Conservation (phyloP, 1,139 yeast species). For the Arxiozyma telluris region DNA sequence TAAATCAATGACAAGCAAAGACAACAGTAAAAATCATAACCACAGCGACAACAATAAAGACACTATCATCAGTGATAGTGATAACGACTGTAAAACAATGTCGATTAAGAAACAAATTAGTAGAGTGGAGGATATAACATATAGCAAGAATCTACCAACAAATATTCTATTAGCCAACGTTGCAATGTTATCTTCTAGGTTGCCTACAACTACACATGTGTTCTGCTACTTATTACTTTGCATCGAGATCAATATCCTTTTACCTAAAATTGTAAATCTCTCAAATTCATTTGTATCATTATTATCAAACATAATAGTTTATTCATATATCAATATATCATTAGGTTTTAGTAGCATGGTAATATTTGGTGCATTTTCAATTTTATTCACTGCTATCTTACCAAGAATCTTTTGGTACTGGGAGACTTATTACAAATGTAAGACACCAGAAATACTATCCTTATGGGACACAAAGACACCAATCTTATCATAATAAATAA, state of each 20-base stretch:
- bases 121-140: conserved; percentile 1
- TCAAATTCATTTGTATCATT: conserved; percentile 11
- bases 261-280: conserved; percentile 20
- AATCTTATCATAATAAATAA: conserved; percentile 9
- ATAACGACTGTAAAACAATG: no score
- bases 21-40: not conserved
- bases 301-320: conserved; percentile 19
- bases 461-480: conserved; percentile 29
- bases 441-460: conserved; percentile 20
- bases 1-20: conserved; percentile 13
- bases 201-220: conserved; percentile 63
- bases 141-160: conserved; percentile 56
- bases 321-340: conserved; percentile 17
- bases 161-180: conserved; percentile 81
- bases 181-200: conserved; percentile 79
- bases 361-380: conserved; percentile 13
- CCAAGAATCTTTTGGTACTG: conserved; percentile 27
- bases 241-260: conserved; percentile 26
- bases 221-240: conserved; percentile 49
- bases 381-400: conserved; percentile 16
- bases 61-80: not conserved
- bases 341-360: conserved; percentile 21
- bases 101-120: not conserved
- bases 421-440: conserved; percentile 25
- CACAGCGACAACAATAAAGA: conserved; percentile 2